Conservation (phyloP, 345 rosid species). For the Gossypium rotundifolium region DNA sequence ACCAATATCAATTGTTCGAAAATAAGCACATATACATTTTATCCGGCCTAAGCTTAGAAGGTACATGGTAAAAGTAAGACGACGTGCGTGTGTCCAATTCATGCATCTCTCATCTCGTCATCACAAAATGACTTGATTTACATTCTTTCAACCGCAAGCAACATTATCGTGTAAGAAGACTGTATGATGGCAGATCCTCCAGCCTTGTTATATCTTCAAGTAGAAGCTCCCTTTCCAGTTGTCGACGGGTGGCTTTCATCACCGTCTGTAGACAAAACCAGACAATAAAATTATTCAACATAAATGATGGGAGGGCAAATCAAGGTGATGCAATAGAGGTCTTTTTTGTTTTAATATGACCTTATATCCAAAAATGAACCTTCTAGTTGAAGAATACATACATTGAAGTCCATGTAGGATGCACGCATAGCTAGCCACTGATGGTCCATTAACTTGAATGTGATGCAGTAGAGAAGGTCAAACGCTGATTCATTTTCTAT, state of each 20-base stretch:
- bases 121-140: slow-evolving; percentile 19
- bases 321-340: background rate
- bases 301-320: background rate
- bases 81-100: background rate
- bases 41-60: background rate
- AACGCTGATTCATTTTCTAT: slow-evolving; percentile 88
- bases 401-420: slow-evolving; percentile 98
- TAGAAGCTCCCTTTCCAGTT: slow-evolving; percentile 85
- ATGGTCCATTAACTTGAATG: slow-evolving; percentile 96
- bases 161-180: slow-evolving; percentile 47
- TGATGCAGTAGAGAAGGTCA: slow-evolving; percentile 90
- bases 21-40: slow-evolving; percentile 12
- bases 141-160: slow-evolving; percentile 4
- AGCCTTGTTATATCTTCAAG: slow-evolving; percentile 57
- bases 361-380: slow-evolving; percentile 4
- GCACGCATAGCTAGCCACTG: slow-evolving; percentile 95
- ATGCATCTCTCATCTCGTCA: slow-evolving; percentile 14
- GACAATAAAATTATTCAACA: background rate
- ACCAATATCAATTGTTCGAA: background rate
- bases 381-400: slow-evolving; percentile 24
- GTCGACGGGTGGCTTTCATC: slow-evolving; percentile 82
- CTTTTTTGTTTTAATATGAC: background rate
- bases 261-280: slow-evolving; percentile 42
- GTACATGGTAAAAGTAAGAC: too few species aligned
- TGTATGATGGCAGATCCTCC: slow-evolving; percentile 79